Evolutionary conservation across 2,329 filamentous ascomycete species (phyloP).

Genomic region (Fusarium sp.): DNA sequence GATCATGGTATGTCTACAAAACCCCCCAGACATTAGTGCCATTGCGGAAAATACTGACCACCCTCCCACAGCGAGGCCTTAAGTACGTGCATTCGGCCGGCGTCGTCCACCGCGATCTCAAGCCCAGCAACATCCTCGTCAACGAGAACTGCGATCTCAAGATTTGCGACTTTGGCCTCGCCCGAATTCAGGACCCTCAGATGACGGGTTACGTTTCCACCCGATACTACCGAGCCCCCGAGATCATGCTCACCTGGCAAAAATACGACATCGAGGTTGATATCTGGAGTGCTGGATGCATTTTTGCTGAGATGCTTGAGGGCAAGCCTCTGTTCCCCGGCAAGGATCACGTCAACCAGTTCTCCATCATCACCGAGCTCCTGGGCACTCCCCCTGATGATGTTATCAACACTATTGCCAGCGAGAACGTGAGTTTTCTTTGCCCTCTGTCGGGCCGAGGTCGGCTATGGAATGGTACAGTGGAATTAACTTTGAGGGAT

Average conservation of each 20-base stretch:
- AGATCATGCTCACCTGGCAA: slow-evolving; percentile 99
- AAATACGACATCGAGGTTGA: slow-evolving; percentile 99
- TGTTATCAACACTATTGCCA: slow-evolving; percentile 98
- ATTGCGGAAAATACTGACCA: slow-evolving; percentile 24
- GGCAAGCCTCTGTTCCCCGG: slow-evolving; percentile 98
- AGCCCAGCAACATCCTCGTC: slow-evolving; percentile 98
- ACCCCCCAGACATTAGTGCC: not conserved
- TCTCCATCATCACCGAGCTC: slow-evolving; percentile 98
- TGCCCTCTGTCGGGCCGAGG: not conserved
- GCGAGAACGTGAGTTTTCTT: slow-evolving; percentile 84
- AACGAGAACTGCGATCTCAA: slow-evolving; percentile 99
- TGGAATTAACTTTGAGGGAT: slow-evolving; percentile 31
- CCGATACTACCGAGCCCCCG: slow-evolving; percentile 96
- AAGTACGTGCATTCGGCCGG: slow-evolving; percentile 99
- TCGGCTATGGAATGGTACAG: not conserved
- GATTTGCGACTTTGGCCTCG: slow-evolving; percentile 98
- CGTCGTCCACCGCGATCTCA: slow-evolving; percentile 96
- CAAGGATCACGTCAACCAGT: slow-evolving; percentile 99
- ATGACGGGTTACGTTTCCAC: slow-evolving; percentile 99
- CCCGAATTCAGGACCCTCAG: slow-evolving; percentile 97
- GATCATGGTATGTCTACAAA: slow-evolving; percentile 79
- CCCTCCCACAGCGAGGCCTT: slow-evolving; percentile 78
- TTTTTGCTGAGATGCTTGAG: slow-evolving; percentile 99
- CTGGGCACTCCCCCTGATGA: slow-evolving; percentile 97
- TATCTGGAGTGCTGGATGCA: slow-evolving; percentile 99